Evolutionary conservation across 164 flowering plant species (phyloP).

Genomic region (Piper longum): DNA sequence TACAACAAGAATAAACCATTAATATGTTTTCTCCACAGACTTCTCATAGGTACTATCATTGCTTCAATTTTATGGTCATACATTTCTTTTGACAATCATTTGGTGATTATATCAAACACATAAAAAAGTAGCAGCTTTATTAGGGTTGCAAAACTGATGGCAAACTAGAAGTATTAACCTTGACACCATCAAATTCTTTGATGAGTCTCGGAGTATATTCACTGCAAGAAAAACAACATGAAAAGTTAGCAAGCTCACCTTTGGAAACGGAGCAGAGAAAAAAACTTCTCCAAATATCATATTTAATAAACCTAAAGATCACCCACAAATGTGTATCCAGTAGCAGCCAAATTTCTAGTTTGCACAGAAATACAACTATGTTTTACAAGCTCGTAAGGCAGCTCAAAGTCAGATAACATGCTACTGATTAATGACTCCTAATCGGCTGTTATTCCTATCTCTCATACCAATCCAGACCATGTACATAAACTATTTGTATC

Average conservation of each 20-base stretch:
- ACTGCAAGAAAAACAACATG: slow-evolving; percentile 29
- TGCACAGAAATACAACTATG: neutral
- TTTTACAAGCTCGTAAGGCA: too few relatives aligned
- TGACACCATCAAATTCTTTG: slow-evolving; percentile 59
- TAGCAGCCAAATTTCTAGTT: neutral
- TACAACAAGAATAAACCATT: neutral
- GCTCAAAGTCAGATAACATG: too few relatives aligned
- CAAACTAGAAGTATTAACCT: slow-evolving; percentile 33
- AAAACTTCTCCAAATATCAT: too few relatives aligned
- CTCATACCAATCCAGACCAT: too few relatives aligned
- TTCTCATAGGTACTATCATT: neutral
- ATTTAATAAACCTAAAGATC: neutral
- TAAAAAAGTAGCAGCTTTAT: too few relatives aligned
- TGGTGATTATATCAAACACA: neutral
- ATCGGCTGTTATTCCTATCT: too few relatives aligned
- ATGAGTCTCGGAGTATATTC: slow-evolving; percentile 89
- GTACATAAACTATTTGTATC: too few relatives aligned
- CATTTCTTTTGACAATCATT: neutral
- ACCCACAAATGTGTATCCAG: neutral
- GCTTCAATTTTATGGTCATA: too few relatives aligned
- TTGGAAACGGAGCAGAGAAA: neutral
- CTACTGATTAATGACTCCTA: too few relatives aligned
- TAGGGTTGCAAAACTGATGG: neutral
- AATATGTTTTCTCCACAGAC: neutral
- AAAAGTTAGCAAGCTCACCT: neutral